Conservation (phyloP, 495 filamentous ascomycete species). For the Physcia stellaris region DNA sequence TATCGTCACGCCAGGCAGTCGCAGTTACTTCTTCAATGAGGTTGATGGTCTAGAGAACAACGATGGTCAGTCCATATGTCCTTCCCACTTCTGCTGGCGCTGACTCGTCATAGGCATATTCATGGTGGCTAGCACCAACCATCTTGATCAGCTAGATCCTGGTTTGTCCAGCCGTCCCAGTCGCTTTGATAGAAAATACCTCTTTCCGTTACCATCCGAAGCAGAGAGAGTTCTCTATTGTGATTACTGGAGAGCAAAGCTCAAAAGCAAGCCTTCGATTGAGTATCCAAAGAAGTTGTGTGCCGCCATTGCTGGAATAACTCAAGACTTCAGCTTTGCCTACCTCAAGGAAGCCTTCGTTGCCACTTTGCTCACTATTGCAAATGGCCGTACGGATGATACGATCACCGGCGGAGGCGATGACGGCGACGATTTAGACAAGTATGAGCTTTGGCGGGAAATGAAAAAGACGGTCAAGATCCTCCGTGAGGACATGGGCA, state of each 20-base stretch:
- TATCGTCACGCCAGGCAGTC: constrained; percentile 34
- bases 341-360: constrained; percentile 57
- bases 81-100: too few species aligned
- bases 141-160: constrained; percentile 43
- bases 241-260: constrained; percentile 44
- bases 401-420: constrained; percentile 8
- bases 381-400: constrained; percentile 11
- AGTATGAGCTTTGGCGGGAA: constrained; percentile 35
- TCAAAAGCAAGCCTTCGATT: constrained; percentile 36
- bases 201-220: constrained; percentile 40
- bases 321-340: constrained; percentile 47
- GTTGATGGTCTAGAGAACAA: constrained; percentile 55
- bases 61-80: too few species aligned
- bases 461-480: constrained; percentile 43
- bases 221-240: constrained; percentile 43
- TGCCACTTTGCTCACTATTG: constrained; percentile 39
- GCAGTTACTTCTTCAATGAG: constrained; percentile 58
- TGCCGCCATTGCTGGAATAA: constrained; percentile 41
- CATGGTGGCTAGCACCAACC: constrained; percentile 51
- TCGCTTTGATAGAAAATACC: constrained; percentile 53
- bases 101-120: too few species aligned
- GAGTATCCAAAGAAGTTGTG: constrained; percentile 42
- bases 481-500: constrained; percentile 39
- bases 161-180: constrained; percentile 50
- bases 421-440: constrained; percentile 27